Base-by-base conservation (phyloP, 192 early-diverging fungal species). In the Backusella parvicylindrica region DNA sequence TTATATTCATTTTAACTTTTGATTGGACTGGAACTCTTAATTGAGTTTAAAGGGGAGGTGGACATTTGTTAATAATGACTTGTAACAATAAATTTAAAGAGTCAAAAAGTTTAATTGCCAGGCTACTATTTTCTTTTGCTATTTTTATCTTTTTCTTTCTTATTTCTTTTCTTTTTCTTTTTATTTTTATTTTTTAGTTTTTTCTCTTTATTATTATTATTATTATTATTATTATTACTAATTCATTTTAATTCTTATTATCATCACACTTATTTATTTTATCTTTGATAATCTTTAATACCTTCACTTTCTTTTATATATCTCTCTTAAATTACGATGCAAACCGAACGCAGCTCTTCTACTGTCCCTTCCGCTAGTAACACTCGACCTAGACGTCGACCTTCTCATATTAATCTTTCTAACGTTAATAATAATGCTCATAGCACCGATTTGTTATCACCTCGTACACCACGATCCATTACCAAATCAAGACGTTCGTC, bases 391-490 rank as follows among this genome's bases (percentile, higher is more conserved):
- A 78, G 73, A 38, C 69, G 77, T 33, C 70, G 81, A 53, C 81
- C 81, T 56, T 82, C 81, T n/a, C 68, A 71, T 66, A 78, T 82
- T 41, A 78, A 72, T 23, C 33, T 79, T 5, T 72, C 70, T 2
- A 70, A 37, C 31, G 40, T 43, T 15, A 66, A 64, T 8, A 72
- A 64, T 26, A 77, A 38, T 31, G 41, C 68, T 30, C 67, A 30
- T 40, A 30, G 0, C 11, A 70, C 71, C 37, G 79, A 75, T 36
- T 26, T 80, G 15, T 40, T 80, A 31, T 79, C 77, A 3, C 77
- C 81, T 26, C 77, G 81, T 33, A 82, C 81, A 15, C 81, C 81
- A 6, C 75, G 75, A 65, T 76, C 74, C 6, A 82, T 82, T 36
- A 32, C 28, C 36, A 82, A 82, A 43, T 74, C 79, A 11, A 68